Conservation (phyloP, 2,329 filamentous ascomycete species). For the Aspergillus candidus region DNA sequence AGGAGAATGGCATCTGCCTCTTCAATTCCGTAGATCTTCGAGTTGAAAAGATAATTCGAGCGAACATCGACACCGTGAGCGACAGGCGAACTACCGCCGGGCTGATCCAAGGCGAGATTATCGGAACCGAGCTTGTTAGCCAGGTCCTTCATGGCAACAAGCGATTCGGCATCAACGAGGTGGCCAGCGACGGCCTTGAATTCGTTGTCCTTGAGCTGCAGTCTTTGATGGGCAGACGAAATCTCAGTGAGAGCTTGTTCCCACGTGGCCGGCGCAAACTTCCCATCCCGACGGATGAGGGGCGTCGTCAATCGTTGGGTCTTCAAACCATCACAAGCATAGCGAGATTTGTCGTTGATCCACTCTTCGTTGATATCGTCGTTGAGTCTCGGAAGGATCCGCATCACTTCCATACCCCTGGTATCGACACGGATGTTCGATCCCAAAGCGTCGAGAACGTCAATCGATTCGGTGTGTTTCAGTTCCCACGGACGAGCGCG, state of each 20-base stretch:
- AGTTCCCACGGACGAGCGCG: conserved; percentile 94
- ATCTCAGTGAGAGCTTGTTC: conserved; percentile 91
- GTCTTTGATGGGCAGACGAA: conserved; percentile 67
- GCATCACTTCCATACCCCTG: conserved; percentile 92
- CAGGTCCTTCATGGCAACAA: conserved; percentile 95
- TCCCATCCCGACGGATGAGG: conserved; percentile 77
- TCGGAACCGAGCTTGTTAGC: conserved; percentile 95
- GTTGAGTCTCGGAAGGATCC: conserved; percentile 84
- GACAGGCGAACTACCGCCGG: conserved; percentile 72
- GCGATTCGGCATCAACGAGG: conserved; percentile 82
- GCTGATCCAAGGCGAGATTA: conserved; percentile 88
- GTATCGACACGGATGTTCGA: conserved; percentile 94
- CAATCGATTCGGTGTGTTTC: conserved; percentile 91
- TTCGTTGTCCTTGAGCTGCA: conserved; percentile 82
- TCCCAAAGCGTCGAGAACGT: conserved; percentile 86
- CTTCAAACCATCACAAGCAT: conserved; percentile 93
- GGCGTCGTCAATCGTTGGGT: conserved; percentile 93
- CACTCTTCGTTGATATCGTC: conserved; percentile 99
- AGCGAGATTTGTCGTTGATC: conserved; percentile 98
- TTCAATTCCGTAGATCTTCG: conserved; percentile 86
- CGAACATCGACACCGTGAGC: conserved; percentile 91
- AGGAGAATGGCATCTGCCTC: conserved; percentile 88
- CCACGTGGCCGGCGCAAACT: conserved; percentile 90
- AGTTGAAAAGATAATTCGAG: conserved; percentile 96
- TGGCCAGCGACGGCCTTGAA: conserved; percentile 94